Conservation (phyloP, 75 land plant species). For the Cryptomeria japonica region DNA sequence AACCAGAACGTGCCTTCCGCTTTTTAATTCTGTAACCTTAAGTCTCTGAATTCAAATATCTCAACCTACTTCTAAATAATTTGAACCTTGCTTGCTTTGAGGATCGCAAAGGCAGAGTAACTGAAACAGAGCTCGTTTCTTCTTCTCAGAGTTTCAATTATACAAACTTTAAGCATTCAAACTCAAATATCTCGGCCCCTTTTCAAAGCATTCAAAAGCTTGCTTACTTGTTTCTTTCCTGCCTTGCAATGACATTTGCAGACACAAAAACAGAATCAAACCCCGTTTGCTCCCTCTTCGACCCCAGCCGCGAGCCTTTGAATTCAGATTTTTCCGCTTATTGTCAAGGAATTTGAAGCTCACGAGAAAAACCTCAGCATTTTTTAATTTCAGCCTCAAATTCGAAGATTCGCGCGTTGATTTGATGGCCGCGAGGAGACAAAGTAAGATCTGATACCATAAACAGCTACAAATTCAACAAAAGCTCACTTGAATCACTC, state of each 20-base stretch:
- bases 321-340: not conserved
- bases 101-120: not conserved
- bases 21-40: not conserved
- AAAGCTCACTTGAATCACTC: not conserved
- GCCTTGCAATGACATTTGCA: not conserved
- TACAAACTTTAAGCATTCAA: not conserved
- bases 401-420: not conserved
- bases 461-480: not conserved
- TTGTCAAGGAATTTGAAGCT: not conserved
- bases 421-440: not conserved
- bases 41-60: not conserved
- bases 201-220: not conserved
- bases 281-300: not conserved
- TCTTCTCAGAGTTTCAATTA: not conserved
- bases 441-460: not conserved
- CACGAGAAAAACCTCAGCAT: not conserved
- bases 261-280: not conserved
- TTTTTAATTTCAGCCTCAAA: not conserved
- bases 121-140: not conserved
- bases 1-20: not conserved
- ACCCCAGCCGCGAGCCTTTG: not conserved
- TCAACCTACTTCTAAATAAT: not conserved
- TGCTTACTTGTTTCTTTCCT: not conserved
- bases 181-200: not conserved
- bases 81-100: not conserved